phyloP scores from a whole-genome alignment of 441 rosid genomes.

The Erysimum cheiri region DNA sequence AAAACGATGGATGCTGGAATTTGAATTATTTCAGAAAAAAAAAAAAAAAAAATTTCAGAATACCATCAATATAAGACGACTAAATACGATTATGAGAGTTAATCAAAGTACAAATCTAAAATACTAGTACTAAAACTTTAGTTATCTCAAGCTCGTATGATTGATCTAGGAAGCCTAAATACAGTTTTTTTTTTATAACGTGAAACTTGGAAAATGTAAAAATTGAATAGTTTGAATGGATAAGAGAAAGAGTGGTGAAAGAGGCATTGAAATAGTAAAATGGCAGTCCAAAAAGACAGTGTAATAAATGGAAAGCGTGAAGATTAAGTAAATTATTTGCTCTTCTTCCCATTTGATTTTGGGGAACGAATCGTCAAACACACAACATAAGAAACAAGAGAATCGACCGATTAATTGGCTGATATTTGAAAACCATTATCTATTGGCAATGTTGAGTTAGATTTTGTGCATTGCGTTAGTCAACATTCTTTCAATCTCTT shows the following conservation, averaged over 20 bases:
- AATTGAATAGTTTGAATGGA: conserved; percentile 21
- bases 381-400: neutral
- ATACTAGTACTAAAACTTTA: neutral
- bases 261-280: conserved; percentile 43
- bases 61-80: neutral
- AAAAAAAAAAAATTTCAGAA: neutral
- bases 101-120: neutral
- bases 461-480: conserved; percentile 3
- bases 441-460: neutral
- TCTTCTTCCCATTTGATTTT: conserved; percentile 41
- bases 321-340: conserved; percentile 45
- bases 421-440: neutral
- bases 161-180: conserved; percentile 32
- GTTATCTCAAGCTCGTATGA: conserved; percentile 36
- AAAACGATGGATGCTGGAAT: neutral
- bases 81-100: neutral
- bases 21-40: neutral
- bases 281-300: conserved; percentile 38
- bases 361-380: conserved; percentile 27
- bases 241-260: conserved; percentile 34
- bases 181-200: neutral
- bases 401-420: neutral
- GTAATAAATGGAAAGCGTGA: conserved; percentile 47
- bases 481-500: neutral
- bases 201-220: conserved; percentile 8